These are phyloP conservation scores for Isochrysis galbana DNA, from an alignment of 78 protist genomes.

Conservation along the genomic window DNA sequence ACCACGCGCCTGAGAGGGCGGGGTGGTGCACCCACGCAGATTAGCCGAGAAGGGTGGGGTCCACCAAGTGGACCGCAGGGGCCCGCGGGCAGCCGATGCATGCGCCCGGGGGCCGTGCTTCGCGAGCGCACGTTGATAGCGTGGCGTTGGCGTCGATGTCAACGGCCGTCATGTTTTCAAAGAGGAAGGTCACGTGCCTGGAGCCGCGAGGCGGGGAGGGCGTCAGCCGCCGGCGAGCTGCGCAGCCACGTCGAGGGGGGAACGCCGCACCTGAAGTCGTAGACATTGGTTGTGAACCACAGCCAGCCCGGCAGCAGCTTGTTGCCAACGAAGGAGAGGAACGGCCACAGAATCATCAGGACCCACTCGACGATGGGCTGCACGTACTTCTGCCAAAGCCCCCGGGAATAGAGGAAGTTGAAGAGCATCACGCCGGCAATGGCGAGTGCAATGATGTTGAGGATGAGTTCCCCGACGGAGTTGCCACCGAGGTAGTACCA, in stretches of 20 bases:
- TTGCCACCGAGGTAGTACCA: conserved; percentile 26
- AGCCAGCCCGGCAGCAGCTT: neutral
- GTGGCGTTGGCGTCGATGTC: neutral
- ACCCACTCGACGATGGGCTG: conserved; percentile 1
- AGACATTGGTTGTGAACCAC: neutral
- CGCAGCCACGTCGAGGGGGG: too few relatives aligned
- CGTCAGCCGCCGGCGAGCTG: too few relatives aligned
- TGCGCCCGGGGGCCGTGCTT: too few relatives aligned
- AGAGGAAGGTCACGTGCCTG: neutral
- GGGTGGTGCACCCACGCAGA: too few relatives aligned
- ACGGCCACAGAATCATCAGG: neutral
- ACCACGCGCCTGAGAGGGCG: neutral
- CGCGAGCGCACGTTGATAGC: neutral
- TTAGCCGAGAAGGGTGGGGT: too few relatives aligned
- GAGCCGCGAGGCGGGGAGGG: too few relatives aligned
- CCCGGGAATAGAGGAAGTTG: neutral
- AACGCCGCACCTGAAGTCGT: neutral
- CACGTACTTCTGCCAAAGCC: neutral
- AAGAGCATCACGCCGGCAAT: conserved; percentile 28
- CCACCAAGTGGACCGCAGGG: too few relatives aligned
- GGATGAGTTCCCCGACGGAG: neutral
- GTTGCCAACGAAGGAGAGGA: neutral
- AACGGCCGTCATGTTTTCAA: neutral
- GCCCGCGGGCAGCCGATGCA: too few relatives aligned
- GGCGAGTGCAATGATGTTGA: conserved; percentile 6